Base-by-base conservation (phyloP, 169 alveolate species). In the Eimeria maxima region DNA sequence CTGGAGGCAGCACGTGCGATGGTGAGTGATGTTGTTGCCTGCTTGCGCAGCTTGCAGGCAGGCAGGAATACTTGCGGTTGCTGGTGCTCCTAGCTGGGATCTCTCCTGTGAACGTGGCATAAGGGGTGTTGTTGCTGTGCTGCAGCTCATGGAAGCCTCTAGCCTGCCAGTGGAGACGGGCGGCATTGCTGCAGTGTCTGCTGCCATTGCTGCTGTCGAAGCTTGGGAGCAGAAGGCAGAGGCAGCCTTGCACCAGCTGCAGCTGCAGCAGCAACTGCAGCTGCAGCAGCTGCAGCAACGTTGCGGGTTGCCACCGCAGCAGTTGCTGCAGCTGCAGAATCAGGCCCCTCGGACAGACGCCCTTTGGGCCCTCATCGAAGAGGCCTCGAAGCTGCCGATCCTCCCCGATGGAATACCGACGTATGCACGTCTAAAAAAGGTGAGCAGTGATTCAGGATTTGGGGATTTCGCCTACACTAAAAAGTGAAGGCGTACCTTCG, bases 251-350 rank as follows among this genome's bases (percentile, higher is more conserved):
- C 90, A 80, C 71, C 90, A 80, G 69, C 71, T 80, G 90, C 90
- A 80, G 47, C 71, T 80, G 90, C 90, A 80, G 90, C 90, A 80
- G 90, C 90, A 80, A 71, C 90, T 80, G 14, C 90, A 80, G 50
- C 90, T 80, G 71, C 90, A 80, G 90, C 90, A 80, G 65, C 71
- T 80, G 71, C 90, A 80, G 90, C 90, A 80, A 44, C 90, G 90
- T 24, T 50, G 90, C 47, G 90, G 90, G n/a, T n/a, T 80, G 90
- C 71, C 90, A 7, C 71, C 90, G 47, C 90, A 80, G 90, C 90
- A 45, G 90, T 53, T 80, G 90, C 69, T 80, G 71, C 90, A 80
- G 90, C 2, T 80, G 90, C 90, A 80, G 90, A 80, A 50, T 47
- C 90, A 80, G 50, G 69, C 71, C 27, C 90, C 90, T 3, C 47